A percentile compares a stretch with the other conserved stretches of the same genome.
phyloP scores from a whole-genome alignment of 352 stramenopile genomes.

The Globisporangium sylvaticum region DNA sequence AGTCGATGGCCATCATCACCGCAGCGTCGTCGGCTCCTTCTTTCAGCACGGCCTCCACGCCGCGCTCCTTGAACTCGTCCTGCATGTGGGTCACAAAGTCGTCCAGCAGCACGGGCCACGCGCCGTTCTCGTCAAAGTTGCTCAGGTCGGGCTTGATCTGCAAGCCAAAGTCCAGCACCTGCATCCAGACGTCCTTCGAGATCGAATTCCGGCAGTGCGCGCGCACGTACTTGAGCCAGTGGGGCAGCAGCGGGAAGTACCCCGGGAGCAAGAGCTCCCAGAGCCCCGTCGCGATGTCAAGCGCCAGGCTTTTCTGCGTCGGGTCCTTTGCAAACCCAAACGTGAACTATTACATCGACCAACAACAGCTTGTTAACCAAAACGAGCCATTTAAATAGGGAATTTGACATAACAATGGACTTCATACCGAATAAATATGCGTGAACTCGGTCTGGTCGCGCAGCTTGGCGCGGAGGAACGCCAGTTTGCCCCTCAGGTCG shows the following conservation, averaged over 20 bases:
- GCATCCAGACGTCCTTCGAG: conserved; percentile 83
- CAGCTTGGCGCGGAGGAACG: conserved; percentile 49
- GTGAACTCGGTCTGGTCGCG: conserved; percentile 41
- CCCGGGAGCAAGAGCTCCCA: conserved; percentile 71
- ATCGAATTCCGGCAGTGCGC: conserved; percentile 69
- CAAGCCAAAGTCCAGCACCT: conserved; percentile 77
- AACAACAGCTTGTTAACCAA: not conserved
- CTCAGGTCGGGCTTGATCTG: conserved; percentile 68
- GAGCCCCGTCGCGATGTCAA: conserved; percentile 65
- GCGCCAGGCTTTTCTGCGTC: conserved; percentile 73
- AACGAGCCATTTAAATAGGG: not conserved
- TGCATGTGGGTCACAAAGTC: conserved; percentile 77
- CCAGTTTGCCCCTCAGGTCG: conserved; percentile 47
- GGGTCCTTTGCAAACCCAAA: conserved; percentile 82
- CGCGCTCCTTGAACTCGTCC: conserved; percentile 40
- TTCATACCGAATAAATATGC: conserved; percentile 78
- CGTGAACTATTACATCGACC: conserved; percentile 47
- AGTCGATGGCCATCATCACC: conserved; percentile 34
- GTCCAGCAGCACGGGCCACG: conserved; percentile 83
- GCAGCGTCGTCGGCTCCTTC: conserved; percentile 28
- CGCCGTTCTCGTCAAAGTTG: conserved; percentile 87
- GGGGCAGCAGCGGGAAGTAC: conserved; percentile 57
- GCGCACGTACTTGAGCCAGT: conserved; percentile 71
- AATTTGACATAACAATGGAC: too few relatives aligned
- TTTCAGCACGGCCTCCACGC: conserved; percentile 37